phyloP scores from a whole-genome alignment of 2,329 filamentous ascomycete genomes.

The Rhexocercosporidium sp. region DNA sequence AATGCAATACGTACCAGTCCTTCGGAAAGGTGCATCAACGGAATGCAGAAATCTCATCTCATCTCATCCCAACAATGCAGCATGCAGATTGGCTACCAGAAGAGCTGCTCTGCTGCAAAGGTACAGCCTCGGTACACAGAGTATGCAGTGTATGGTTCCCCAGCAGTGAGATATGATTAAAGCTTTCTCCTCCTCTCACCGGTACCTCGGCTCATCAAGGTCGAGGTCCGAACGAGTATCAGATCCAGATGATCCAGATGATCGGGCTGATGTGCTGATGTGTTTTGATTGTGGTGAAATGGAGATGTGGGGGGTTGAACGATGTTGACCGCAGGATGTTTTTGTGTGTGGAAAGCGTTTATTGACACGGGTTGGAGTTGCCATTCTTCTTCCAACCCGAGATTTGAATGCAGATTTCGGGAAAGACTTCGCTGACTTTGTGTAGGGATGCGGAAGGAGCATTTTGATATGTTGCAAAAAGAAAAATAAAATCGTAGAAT shows the following conservation, averaged over 20 bases:
- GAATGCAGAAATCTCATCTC: neutral
- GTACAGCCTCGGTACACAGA: neutral
- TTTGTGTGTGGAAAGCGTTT: neutral
- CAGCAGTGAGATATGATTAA: neutral
- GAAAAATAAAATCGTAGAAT: neutral
- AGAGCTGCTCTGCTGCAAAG: neutral
- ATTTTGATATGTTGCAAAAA: too few species aligned
- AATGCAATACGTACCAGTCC: neutral
- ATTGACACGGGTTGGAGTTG: slow-evolving; percentile 1
- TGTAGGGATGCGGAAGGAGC: neutral
- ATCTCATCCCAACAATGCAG: neutral
- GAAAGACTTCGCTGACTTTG: neutral
- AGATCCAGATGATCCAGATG: neutral
- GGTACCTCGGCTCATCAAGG: neutral
- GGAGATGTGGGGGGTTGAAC: neutral
- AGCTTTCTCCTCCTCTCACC: neutral
- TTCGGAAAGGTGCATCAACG: neutral
- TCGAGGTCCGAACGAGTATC: neutral
- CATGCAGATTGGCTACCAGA: neutral
- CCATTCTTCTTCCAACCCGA: neutral
- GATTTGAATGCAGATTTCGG: neutral
- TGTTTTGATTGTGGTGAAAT: neutral
- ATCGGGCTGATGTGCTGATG: neutral
- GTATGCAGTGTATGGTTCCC: neutral
- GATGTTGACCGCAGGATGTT: neutral